Evolutionary conservation across 805 yeast genomes (phyloP).

Genomic region (Candida germanica): DNA sequence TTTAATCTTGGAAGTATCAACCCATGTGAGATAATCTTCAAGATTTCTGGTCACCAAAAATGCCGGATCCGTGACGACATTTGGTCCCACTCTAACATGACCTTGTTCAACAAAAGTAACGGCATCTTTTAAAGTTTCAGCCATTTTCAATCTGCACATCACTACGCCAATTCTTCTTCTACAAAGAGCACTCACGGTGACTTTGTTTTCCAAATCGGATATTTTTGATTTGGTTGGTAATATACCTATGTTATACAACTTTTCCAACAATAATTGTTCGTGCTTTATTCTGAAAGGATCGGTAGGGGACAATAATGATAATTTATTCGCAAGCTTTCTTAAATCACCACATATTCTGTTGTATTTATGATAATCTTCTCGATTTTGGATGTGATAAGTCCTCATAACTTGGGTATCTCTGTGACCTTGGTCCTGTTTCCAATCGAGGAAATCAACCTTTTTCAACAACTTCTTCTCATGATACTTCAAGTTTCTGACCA

Average conservation of each 20-base stretch:
- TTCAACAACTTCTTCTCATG: slow-evolving; percentile 93
- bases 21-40: slow-evolving; percentile 98
- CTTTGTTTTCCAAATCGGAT: slow-evolving; percentile 85
- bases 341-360: slow-evolving; percentile 91
- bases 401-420: slow-evolving; percentile 97
- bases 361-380: slow-evolving; percentile 95
- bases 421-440: slow-evolving; percentile 96
- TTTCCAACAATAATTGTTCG: slow-evolving; percentile 83
- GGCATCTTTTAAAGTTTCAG: slow-evolving; percentile 84
- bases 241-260: slow-evolving; percentile 84
- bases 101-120: slow-evolving; percentile 94
- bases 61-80: slow-evolving; percentile 93
- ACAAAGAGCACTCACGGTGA: slow-evolving; percentile 89
- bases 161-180: slow-evolving; percentile 91
- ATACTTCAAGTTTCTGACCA: slow-evolving; percentile 87
- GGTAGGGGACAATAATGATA: slow-evolving; percentile 79
- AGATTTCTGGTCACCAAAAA: slow-evolving; percentile 86
- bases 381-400: slow-evolving; percentile 86
- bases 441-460: slow-evolving; percentile 94
- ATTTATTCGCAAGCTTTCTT: slow-evolving; percentile 79
- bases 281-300: slow-evolving; percentile 88
- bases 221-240: slow-evolving; percentile 85
- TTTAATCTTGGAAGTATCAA: slow-evolving; percentile 92
- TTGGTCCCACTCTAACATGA: slow-evolving; percentile 95
- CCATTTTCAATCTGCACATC: slow-evolving; percentile 93